A percentile compares a stretch with the other conserved stretches of the same genome.
Evolutionary conservation across 805 yeast species (phyloP).

Genomic region (Kuraishia molischiana): DNA sequence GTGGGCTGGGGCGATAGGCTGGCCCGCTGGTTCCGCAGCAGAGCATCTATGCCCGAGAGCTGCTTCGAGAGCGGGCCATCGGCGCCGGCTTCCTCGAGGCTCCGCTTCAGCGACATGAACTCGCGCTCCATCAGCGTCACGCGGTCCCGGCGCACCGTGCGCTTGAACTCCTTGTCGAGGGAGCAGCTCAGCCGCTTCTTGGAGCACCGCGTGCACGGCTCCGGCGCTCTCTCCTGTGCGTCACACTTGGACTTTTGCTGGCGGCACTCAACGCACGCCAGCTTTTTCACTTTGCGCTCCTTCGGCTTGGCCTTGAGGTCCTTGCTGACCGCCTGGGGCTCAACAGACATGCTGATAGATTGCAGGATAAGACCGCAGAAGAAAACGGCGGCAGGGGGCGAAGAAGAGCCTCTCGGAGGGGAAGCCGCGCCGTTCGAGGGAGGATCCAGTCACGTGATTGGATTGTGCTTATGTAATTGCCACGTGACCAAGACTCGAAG

Average conservation of each 20-base stretch:
- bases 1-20: conserved; percentile 5
- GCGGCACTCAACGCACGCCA: conserved; percentile 94
- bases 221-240: conserved; percentile 66
- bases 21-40: conserved; percentile 5
- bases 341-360: too few relatives aligned
- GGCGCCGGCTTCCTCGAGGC: conserved; percentile 21
- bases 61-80: conserved; percentile 3
- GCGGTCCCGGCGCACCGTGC: conserved; percentile 83
- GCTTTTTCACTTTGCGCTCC: too few relatives aligned
- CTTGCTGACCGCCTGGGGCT: too few relatives aligned
- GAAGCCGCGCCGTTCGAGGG: not conserved
- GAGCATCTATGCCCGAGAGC: not conserved
- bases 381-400: too few relatives aligned
- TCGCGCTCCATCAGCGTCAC: conserved; percentile 79
- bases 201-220: conserved; percentile 74
- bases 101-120: conserved; percentile 55
- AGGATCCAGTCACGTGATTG: too few relatives aligned
- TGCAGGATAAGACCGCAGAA: too few relatives aligned
- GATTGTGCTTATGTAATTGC: too few relatives aligned
- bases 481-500: too few relatives aligned
- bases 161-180: conserved; percentile 70
- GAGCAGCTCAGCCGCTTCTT: conserved; percentile 65
- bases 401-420: too few relatives aligned
- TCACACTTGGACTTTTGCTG: conserved; percentile 93
- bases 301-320: too few relatives aligned